Percentiles rank a stretch among this genome's conserved stretches.
Evolutionary conservation across 2,329 filamentous ascomycete genomes (phyloP).

Genomic region (Cercospora sp.): DNA sequence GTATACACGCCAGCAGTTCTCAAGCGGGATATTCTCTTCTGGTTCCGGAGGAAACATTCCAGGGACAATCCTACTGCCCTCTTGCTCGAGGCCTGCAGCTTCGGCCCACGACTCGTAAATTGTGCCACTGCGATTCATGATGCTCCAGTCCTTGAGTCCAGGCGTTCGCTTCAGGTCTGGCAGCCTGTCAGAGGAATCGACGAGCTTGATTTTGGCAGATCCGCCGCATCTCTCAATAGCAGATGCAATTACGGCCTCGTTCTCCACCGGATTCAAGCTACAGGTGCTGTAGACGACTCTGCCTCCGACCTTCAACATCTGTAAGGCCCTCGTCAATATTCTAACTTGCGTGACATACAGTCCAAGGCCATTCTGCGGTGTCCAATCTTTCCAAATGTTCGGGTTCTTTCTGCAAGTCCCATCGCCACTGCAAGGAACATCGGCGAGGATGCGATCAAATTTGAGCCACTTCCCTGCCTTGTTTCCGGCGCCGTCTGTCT

Average conservation of each 20-base stretch:
- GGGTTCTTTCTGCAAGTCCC: conserved; percentile 92
- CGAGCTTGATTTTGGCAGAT: conserved; percentile 72
- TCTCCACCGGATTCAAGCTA: conserved; percentile 98
- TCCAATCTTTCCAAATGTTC: conserved; percentile 95
- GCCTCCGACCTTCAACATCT: conserved; percentile 94
- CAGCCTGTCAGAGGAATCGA: conserved; percentile 79
- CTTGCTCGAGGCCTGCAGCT: conserved; percentile 53
- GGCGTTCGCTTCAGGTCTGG: conserved; percentile 72
- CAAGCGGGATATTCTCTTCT: conserved; percentile 67
- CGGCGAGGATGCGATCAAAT: conserved; percentile 93
- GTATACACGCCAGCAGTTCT: conserved; percentile 91
- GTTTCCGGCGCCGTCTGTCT: conserved; percentile 50
- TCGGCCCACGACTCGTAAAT: conserved; percentile 82
- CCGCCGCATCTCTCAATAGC: conserved; percentile 92
- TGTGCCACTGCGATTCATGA: conserved; percentile 82
- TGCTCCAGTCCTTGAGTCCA: conserved; percentile 79
- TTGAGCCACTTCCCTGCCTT: conserved; percentile 71
- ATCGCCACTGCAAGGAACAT: conserved; percentile 95
- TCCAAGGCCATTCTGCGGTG: conserved; percentile 79
- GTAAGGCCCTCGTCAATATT: conserved; percentile 86
- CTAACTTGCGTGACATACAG: conserved; percentile 83
- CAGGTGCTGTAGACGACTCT: conserved; percentile 97
- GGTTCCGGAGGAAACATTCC: conserved; percentile 78
- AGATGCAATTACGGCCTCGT: conserved; percentile 85
- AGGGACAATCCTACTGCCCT: conserved; percentile 68